Base-by-base conservation (phyloP, 2,329 filamentous ascomycete genomes). In the Pseudogymnoascus sp. region DNA sequence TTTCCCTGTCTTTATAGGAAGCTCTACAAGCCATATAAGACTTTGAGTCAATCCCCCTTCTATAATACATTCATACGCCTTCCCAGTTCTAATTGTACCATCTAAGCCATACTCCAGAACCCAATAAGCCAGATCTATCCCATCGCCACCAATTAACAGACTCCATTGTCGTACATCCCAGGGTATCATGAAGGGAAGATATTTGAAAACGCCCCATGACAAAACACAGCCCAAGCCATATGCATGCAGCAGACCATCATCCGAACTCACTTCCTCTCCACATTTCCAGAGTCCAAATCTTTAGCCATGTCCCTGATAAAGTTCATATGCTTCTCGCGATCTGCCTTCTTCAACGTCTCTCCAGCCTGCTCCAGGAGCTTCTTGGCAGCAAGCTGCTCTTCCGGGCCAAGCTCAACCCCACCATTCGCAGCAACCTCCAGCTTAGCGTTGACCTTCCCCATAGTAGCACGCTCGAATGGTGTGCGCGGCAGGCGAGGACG, bases 101-200 rank as follows among this genome's bases (percentile, higher is more conserved):
- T 56, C 50, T 56, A 56, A 56, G 5, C 50, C 50, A 56, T 56
- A 33, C 29, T 56, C 50, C 50, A 33, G 50, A 10, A 56, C 50
- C n/a, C 50, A 19, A 56, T 56, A 56, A 33, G 6, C 50, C 29
- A 56, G 17, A 56, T 56, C 50, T 56, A 33, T 13, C 50, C n/a
- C 50, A 56, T 19, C 29, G 50, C 29, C 29, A 31, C n/a, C n/a
- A 19, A 21, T 33, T 56, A 33, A 26, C n/a, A 19, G 6, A 56
- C 29, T 56, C 50, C 50, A 33, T 56, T 56, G n/a, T 33, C 17
- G 26, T 33, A 13, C 29, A 56, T 56, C 50, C 50, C 50, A 56
- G 50, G 50, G 50, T 56, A 56, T 56, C 26, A 9, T 33, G 23
- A 33, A 33, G 10, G 29, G 29, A 56, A 56, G 33, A 56, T 13